Evolutionary conservation across 441 rosid species (phyloP), one percentile per base, ranked within the genome.

Genomic region (Pelargonium cotyledonis): DNA sequence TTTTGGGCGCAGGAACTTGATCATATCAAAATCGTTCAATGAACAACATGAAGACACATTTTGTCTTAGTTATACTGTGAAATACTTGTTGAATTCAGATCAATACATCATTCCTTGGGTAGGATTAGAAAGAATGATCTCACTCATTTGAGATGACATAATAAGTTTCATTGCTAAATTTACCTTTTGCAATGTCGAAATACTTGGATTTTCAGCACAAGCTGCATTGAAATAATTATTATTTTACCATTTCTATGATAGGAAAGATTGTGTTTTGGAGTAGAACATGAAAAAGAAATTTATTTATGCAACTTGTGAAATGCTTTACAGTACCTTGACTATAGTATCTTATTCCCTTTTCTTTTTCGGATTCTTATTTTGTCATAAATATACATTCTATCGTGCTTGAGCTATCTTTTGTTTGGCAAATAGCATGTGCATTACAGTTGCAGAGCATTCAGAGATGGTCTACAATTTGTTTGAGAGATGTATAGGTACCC

Each of bases 61-160:
- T 47, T 1, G 2, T 11, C 10, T 9, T 46, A 46, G 55, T 47
- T 47, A 47, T 11, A 44, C 49, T 44, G 11, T 44, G 49, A 51
- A 51, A 51, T 51, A 51, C 58, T 12, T 12, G 58, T 51, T 12
- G 19, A 51, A n/a, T 51, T 51, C 18, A 51, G 58, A 51, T 51
- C 7, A 12, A 51, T 51, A 14, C 58, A 51, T 5, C 58, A 51
- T 51, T 51, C 19, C 16, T 51, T 51, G 49, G 14, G 49, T 44
- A 44, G 49, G 49, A 44, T 44, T 51, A n/a, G n/a, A 51, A 15
- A 51, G 58, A 51, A 51, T 51, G 58, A 6, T 51, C 58, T 51
- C 58, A 12, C 19, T 12, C 6, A 12, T 1, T 1, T 14, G 58
- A 51, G 19, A 51, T 51, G 58, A 15, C 18, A 14, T 51, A 51